A percentile compares a stretch with the other conserved stretches of the same genome.
phyloP scores from a whole-genome alignment of 768 basidiomycete species.

The Lactarius sp. region DNA sequence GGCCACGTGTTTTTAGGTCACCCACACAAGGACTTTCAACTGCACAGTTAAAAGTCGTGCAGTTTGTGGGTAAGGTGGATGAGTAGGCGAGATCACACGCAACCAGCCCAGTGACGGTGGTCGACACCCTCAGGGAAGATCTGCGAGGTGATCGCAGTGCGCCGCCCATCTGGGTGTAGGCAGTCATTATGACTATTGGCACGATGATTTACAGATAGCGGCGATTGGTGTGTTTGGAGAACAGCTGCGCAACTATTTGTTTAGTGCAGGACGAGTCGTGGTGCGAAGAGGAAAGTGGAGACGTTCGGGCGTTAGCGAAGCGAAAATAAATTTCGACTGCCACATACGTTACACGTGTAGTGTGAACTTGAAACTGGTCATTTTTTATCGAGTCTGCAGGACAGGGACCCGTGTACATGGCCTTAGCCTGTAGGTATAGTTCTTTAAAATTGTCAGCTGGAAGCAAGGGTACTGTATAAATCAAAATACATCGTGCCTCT shows the following conservation, averaged over 20 bases:
- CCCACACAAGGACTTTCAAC: neutral
- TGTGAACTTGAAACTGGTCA: neutral
- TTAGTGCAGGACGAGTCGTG: neutral
- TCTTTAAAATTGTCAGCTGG: neutral
- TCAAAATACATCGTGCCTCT: neutral
- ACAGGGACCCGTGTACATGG: neutral
- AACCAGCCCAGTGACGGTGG: neutral
- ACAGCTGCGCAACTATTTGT: neutral
- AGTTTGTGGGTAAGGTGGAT: neutral
- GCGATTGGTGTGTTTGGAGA: neutral
- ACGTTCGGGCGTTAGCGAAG: neutral
- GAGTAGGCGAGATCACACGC: neutral
- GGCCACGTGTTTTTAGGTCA: neutral
- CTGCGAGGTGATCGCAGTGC: neutral
- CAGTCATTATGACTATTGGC: neutral
- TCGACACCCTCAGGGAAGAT: neutral
- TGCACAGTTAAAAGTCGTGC: conserved; percentile 1
- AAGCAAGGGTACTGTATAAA: neutral
- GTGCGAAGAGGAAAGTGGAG: neutral
- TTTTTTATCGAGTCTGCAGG: neutral
- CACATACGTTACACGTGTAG: neutral
- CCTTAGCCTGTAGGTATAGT: neutral
- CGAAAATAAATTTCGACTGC: conserved; percentile 7
- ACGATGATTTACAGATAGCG: neutral
- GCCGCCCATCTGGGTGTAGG: neutral